Evolutionary conservation across 768 basidiomycete genomes (phyloP).

Genomic region (Chalciporus chontae): DNA sequence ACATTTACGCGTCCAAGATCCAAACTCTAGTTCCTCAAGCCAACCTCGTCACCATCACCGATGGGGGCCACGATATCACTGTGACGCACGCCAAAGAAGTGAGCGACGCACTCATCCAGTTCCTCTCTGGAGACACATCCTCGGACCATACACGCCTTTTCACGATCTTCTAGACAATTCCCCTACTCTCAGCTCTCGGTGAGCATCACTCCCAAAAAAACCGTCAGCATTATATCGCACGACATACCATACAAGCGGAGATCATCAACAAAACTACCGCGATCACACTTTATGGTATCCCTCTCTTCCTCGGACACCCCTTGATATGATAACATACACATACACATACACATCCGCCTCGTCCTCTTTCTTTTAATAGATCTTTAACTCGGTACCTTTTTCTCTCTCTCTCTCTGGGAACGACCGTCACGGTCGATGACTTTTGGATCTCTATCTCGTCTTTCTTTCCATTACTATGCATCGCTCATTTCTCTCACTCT

Average conservation of each 20-base stretch:
- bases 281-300: not conserved
- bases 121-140: slow-evolving; percentile 18
- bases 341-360: not conserved
- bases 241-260: not conserved
- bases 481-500: not conserved
- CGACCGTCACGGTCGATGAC: too few species aligned
- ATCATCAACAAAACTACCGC: not conserved
- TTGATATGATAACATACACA: not conserved
- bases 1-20: slow-evolving; percentile 31
- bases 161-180: not conserved
- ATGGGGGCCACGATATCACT: slow-evolving; percentile 31
- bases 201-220: not conserved
- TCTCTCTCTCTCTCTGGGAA: too few species aligned
- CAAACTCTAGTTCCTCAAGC: slow-evolving; percentile 28
- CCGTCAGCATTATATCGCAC: not conserved
- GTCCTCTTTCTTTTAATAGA: not conserved
- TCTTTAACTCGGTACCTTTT: too few species aligned
- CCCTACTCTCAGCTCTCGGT: not conserved
- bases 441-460: too few species aligned
- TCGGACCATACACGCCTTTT: not conserved
- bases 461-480: not conserved
- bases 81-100: slow-evolving; percentile 32
- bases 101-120: slow-evolving; percentile 25
- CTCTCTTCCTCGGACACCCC: not conserved
- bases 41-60: slow-evolving; percentile 26